These are phyloP conservation scores for Schwanniomyces vanrijiae DNA, from an alignment of 805 yeast genomes.

Conservation along the genomic window DNA sequence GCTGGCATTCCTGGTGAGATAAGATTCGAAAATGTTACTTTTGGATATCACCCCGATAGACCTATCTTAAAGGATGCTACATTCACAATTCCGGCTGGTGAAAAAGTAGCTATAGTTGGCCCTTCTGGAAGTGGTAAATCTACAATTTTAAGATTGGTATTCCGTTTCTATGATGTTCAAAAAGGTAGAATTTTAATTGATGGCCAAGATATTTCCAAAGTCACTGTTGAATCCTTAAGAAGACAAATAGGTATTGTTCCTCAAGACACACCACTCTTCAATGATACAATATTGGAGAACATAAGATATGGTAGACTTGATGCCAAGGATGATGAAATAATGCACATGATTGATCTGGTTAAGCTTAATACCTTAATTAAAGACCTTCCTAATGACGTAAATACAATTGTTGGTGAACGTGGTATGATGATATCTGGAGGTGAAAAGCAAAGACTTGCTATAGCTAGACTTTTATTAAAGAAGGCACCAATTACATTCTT, in stretches of 20 bases:
- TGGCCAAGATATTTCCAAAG: constrained; percentile 80
- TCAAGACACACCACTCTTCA: constrained; percentile 94
- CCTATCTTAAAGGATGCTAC: constrained; percentile 80
- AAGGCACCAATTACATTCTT: constrained; percentile 88
- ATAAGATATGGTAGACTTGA: constrained; percentile 79
- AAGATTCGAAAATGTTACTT: constrained; percentile 84
- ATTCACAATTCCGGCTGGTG: constrained; percentile 86
- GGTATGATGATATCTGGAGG: constrained; percentile 99
- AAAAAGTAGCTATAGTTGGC: constrained; percentile 92
- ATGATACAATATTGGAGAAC: constrained; percentile 85
- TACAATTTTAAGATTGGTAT: constrained; percentile 77
- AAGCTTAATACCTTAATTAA: constrained; percentile 61
- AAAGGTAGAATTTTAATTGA: constrained; percentile 79
- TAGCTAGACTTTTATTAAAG: constrained; percentile 85
- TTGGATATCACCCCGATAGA: constrained; percentile 88
- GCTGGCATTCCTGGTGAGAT: constrained; percentile 66
- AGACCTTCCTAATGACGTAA: constrained; percentile 78
- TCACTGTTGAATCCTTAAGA: constrained; percentile 75
- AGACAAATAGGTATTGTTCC: constrained; percentile 88
- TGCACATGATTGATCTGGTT: constrained; percentile 63
- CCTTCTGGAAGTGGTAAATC: constrained; percentile 97
- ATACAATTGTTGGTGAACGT: constrained; percentile 91
- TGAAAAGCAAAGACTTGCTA: constrained; percentile 93
- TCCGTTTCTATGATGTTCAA: constrained; percentile 84
- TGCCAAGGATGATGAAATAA: constrained; percentile 73